phyloP scores from a whole-genome alignment of 2,329 filamentous ascomycete genomes.

The Plectosphaerella sp. region DNA sequence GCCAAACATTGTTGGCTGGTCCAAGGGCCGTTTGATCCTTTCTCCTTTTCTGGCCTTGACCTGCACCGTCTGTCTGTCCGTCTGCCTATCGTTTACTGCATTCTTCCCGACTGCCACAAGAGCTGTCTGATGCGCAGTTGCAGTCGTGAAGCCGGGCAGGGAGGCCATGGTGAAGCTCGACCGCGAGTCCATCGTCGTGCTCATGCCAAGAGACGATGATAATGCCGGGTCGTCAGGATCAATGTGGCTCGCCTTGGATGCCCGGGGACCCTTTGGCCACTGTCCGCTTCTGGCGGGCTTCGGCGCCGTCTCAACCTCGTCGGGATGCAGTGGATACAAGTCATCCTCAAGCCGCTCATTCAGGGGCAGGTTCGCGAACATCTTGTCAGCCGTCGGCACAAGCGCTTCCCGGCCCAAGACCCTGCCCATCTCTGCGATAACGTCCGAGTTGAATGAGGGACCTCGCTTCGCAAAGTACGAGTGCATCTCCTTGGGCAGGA shows the following conservation, averaged over 20 bases:
- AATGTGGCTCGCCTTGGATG: conserved; percentile 28
- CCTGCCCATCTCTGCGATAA: conserved; percentile 62
- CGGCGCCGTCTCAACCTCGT: conserved; percentile 7
- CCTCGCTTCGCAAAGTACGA: conserved; percentile 53
- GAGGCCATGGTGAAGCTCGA: conserved; percentile 55
- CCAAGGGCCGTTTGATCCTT: conserved; percentile 25
- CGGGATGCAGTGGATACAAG: conserved; percentile 48
- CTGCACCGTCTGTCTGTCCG: conserved; percentile 10
- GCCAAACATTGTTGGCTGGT: conserved; percentile 35
- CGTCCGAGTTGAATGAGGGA: conserved; percentile 60
- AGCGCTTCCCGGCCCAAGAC: conserved; percentile 60
- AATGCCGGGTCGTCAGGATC: background rate
- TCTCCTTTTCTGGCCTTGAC: conserved; percentile 15
- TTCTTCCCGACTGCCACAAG: conserved; percentile 25
- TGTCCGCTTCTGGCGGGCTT: conserved; percentile 5
- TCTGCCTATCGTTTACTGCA: conserved; percentile 5
- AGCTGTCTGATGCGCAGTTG: conserved; percentile 46
- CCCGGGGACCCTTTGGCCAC: conserved; percentile 4
- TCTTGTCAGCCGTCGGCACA: conserved; percentile 45
- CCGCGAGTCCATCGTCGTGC: conserved; percentile 59
- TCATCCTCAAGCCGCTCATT: conserved; percentile 63
- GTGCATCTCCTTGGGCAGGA: conserved; percentile 49
- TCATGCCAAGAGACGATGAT: background rate
- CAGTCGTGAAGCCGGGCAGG: conserved; percentile 58
- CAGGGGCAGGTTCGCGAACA: conserved; percentile 47